Percentiles rank a stretch among this genome's conserved stretches.
Conservation (phyloP, 148 eudicot species). For the Rhododendron henanense region DNA sequence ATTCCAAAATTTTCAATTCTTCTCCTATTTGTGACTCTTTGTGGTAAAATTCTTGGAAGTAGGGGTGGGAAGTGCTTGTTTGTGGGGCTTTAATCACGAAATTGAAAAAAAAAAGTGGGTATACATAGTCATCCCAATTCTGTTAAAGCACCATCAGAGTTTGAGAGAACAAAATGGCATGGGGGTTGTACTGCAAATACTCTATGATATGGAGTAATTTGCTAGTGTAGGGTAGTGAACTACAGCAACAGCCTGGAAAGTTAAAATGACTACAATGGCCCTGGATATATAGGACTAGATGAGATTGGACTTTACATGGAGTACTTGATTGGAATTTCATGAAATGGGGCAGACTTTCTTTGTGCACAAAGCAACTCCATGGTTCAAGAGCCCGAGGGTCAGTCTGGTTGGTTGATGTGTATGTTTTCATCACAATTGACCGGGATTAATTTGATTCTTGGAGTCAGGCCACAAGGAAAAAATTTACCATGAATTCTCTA, state of each 20-base stretch:
- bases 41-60: neutral
- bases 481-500: too few species aligned
- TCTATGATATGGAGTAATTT: neutral
- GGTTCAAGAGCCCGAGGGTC: neutral
- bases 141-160: neutral
- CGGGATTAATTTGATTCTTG: neutral
- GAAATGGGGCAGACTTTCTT: neutral
- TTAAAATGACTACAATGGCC: neutral
- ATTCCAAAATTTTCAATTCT: neutral
- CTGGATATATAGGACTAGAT: neutral
- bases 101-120: neutral
- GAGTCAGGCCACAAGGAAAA: neutral
- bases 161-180: neutral
- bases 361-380: neutral
- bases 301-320: neutral
- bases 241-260: neutral
- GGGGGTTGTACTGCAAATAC: neutral
- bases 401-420: neutral
- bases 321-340: slow-evolving; percentile 4
- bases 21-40: neutral
- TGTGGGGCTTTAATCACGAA: neutral
- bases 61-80: neutral
- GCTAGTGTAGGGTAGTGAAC: neutral
- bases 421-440: neutral
- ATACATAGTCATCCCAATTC: slow-evolving; percentile 11